Evolutionary conservation across 2,329 filamentous ascomycete species (phyloP).

Genomic region (Penicillium brevicompactum): DNA sequence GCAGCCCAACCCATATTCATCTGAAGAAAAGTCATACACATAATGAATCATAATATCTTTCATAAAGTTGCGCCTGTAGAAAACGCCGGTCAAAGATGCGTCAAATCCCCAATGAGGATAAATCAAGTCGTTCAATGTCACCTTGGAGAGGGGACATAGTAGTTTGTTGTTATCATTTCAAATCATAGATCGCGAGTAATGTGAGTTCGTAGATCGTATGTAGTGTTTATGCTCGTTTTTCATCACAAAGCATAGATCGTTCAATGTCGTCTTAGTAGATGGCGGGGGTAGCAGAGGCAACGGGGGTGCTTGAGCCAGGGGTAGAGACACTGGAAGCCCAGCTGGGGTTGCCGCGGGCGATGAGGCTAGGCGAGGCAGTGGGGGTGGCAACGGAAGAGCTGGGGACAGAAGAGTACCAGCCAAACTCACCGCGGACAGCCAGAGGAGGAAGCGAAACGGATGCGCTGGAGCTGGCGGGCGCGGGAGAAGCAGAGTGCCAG

Average conservation of each 20-base stretch:
- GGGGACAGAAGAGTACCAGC: slow-evolving; percentile 4
- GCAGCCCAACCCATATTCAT: slow-evolving; percentile 11
- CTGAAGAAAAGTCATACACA: slow-evolving; percentile 12
- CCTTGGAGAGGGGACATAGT: background rate
- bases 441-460: slow-evolving; percentile 7
- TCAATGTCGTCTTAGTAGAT: slow-evolving; percentile 11
- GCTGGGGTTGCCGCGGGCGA: slow-evolving; percentile 6
- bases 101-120: background rate
- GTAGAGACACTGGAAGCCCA: slow-evolving; percentile 11
- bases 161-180: slow-evolving; percentile 13
- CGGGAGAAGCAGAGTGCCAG: background rate
- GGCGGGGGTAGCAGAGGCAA: slow-evolving; percentile 11
- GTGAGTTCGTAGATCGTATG: slow-evolving; percentile 7
- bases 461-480: background rate
- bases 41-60: slow-evolving; percentile 3
- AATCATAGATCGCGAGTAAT: slow-evolving; percentile 5
- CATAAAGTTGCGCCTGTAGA: background rate
- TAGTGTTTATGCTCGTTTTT: background rate
- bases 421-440: slow-evolving; percentile 5
- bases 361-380: slow-evolving; percentile 6
- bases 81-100: slow-evolving; percentile 9
- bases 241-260: background rate
- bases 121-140: slow-evolving; percentile 4
- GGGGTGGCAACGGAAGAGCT: background rate
- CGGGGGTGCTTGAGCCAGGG: slow-evolving; percentile 14